Evolutionary conservation across 495 filamentous ascomycete genomes (phyloP), one percentile per base, ranked within the genome.

Genomic region (Tuber aestivum): DNA sequence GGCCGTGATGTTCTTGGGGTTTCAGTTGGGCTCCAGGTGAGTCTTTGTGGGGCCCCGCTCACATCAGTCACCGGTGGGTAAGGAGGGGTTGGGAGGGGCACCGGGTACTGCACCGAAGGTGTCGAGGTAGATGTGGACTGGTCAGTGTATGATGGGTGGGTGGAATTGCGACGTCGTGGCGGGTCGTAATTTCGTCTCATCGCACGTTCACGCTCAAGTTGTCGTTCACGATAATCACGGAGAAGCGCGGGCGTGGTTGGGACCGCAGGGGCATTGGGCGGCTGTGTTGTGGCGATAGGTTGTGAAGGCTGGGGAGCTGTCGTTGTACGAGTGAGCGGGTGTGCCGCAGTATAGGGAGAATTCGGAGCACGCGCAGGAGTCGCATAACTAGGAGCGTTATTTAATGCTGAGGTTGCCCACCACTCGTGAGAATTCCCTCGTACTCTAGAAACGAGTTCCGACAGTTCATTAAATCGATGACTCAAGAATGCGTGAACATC

Each of bases 151-250:
- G 80, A 82, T n/a, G 81, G 81, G 38, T 82, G 80, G 27, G 76
- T 80, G n/a, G 81, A 82, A 38, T 82, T 83, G 21, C 81, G 72
- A 27, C 81, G 78, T 37, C 80, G 79, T 35, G 81, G 81, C 10
- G 75, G 77, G 35, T 83, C 81, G 69, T 80, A 76, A 37, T 78
- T 81, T 37, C 77, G 80, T 69, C 80, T 78, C 68, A 76, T 75
- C 37, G 75, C 79, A 71, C 80, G 79, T 37, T 81, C 79, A 44
- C 76, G 44, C 42, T 74, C 75, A 32, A 75, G 44, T 50, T 76
- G 74, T 20, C 74, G 21, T 70, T 83, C 81, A 70, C 81, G 81
- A 35, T 80, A 78, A 61, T 82, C 78, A 69, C 78, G 81, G 41
- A 82, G 75, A 37, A 82, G 78, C 14, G 76, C 72, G 45, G 79